Evolutionary conservation across 2,329 filamentous ascomycete species (phyloP), one percentile per base, ranked within the genome.

Genomic region (Leptographium lundbergii): DNA sequence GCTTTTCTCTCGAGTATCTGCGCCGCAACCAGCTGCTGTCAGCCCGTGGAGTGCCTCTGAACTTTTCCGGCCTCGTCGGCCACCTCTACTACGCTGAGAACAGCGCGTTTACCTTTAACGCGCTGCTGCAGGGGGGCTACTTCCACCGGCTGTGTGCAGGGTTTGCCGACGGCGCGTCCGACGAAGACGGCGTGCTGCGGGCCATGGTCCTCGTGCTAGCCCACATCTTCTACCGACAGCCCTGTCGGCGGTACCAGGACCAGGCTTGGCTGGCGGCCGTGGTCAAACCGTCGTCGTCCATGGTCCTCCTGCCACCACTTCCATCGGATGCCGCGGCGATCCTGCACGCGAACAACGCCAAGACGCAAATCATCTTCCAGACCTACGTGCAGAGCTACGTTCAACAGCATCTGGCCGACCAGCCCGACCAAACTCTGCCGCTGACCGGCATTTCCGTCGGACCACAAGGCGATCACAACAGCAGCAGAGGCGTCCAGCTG

Each of bases 1-100:
- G 88, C 4, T 92, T 92, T 69, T 91, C 87, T 0, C 87, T 92
- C 52, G 88, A 92, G 63, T 92, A 91, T 65, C 76, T 92, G 0
- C 79, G 87, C 24, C 76, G 85, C 45, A 85, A 90, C 64, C 75
- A 81, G 50, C 77, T 92, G 0, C 74, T 92, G 10, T 82, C 81
- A 3, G 69, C 73, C 0, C 68, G 72, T 1, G 88, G 88, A 52
- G 73, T 70, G 1, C 87, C 88, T 0, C 71, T 91, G 14, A 88
- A 91, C 67, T 90, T 91, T 67, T 81, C 88, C 0, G 82, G 84
- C 0, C 75, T 83, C 4, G 79, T 91, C 0, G 87, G 91, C 69
- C 72, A 17, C 11, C 36, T 39, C 36, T 39, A 39, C 36, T 39
- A 13, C 36, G 11, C 36, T 9, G 36, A 39, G 36, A 39, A 39